Conservation (phyloP, 2,329 filamentous ascomycete species). For the Graphiopsis chlorocephala region DNA sequence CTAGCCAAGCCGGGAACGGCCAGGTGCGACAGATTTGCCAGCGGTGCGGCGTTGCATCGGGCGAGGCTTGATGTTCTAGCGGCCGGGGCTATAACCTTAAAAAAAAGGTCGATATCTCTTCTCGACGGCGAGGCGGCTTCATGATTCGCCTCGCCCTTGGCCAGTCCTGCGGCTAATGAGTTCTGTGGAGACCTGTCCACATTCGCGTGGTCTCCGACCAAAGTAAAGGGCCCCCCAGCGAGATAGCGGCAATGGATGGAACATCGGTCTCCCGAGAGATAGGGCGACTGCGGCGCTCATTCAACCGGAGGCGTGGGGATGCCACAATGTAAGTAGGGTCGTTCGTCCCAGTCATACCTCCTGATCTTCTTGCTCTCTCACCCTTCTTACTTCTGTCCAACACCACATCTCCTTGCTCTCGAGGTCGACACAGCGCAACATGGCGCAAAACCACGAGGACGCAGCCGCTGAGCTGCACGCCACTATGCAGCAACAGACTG, state of each 20-base stretch:
- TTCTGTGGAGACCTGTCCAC: constrained; percentile 9
- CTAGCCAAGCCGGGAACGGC: constrained; percentile 14
- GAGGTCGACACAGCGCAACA: constrained; percentile 13
- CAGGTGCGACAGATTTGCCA: constrained; percentile 4
- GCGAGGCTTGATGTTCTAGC: constrained; percentile 12
- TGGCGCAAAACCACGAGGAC: constrained; percentile 31
- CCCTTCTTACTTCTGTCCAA: not conserved
- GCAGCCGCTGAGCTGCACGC: constrained; percentile 25
- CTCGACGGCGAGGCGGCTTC: not conserved
- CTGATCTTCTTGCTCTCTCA: not conserved
- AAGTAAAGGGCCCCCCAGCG: not conserved
- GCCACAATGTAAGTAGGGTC: constrained; percentile 10
- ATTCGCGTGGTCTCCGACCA: constrained; percentile 14
- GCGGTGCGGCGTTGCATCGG: constrained; percentile 14
- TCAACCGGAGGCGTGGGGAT: constrained; percentile 2
- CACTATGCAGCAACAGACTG: not conserved
- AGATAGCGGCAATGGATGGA: constrained; percentile 16
- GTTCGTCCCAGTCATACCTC: constrained; percentile 9
- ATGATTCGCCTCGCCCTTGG: constrained; percentile 1
- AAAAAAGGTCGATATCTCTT: constrained; percentile 3
- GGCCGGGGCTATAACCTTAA: constrained; percentile 10
- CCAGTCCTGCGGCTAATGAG: constrained; percentile 5
- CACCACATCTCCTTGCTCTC: not conserved
- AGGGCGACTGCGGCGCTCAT: constrained; percentile 4
- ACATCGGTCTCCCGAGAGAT: constrained; percentile 12